Conservation (phyloP, 345 rosid genomes). For the Carallia brachiata region DNA sequence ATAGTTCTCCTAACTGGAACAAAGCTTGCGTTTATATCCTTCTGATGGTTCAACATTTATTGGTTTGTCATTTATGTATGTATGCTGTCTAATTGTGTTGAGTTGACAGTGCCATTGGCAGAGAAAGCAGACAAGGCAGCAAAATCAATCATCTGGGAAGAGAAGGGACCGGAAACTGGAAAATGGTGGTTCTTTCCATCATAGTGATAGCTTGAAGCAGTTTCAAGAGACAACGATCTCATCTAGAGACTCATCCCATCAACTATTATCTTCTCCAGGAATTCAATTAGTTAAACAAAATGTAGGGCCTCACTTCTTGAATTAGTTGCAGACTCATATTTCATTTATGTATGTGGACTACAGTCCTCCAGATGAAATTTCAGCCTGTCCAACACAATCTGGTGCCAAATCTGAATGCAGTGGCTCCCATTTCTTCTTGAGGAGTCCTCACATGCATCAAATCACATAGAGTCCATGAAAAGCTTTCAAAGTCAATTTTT, state of each 20-base stretch:
- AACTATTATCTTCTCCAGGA: constrained; percentile 28
- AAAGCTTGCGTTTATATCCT: too few species aligned
- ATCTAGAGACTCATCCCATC: constrained; percentile 26
- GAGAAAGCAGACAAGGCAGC: constrained; percentile 41
- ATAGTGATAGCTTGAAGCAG: constrained; percentile 33
- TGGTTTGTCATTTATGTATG: too few species aligned
- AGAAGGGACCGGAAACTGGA: constrained; percentile 33
- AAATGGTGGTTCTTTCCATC: constrained; percentile 44
- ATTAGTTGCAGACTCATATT: constrained; percentile 21
- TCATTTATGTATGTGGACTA: constrained; percentile 28
- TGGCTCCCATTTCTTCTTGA: constrained; percentile 36
- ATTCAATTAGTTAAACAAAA: constrained; percentile 25
- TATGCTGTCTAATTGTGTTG: too few species aligned
- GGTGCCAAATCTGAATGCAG: constrained; percentile 49
- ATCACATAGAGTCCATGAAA: constrained; percentile 46
- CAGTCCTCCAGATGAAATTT: constrained; percentile 44
- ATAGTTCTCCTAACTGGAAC: too few species aligned
- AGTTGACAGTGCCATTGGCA: constrained; percentile 42
- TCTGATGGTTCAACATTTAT: too few species aligned
- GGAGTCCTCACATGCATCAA: constrained; percentile 61
- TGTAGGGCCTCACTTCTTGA: constrained; percentile 28
- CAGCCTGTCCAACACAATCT: constrained; percentile 48
- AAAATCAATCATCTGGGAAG: constrained; percentile 40
- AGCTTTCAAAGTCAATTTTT: constrained; percentile 34
- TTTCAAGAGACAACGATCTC: constrained; percentile 28